These are phyloP conservation scores for Candida glaebosa DNA, from an alignment of 805 yeast species.

Conservation along the genomic window DNA sequence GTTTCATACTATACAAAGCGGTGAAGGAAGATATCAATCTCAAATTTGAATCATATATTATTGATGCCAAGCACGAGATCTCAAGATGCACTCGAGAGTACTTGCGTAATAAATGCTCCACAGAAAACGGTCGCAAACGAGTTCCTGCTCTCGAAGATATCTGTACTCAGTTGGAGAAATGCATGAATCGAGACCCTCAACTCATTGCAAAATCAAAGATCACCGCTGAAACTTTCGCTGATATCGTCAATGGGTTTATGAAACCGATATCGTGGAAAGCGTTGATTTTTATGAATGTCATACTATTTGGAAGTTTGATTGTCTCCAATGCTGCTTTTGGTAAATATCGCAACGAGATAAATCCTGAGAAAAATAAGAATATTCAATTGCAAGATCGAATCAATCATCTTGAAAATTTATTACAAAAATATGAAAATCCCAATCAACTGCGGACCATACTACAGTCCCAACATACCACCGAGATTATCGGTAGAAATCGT, in stretches of 20 bases:
- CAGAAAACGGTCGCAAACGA: conserved; percentile 39
- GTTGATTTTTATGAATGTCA: conserved; percentile 43
- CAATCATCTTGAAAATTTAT: conserved; percentile 3
- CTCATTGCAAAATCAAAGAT: conserved; percentile 63
- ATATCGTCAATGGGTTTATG: conserved; percentile 72
- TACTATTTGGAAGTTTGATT: conserved; percentile 50
- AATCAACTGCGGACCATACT: background rate
- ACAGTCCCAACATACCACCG: conserved; percentile 1
- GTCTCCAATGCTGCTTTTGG: conserved; percentile 52
- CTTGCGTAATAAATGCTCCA: conserved; percentile 66
- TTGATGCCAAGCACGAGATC: conserved; percentile 61
- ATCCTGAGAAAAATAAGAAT: conserved; percentile 9
- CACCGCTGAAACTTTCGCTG: conserved; percentile 81
- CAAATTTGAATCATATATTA: conserved; percentile 61
- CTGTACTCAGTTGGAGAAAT: conserved; percentile 74
- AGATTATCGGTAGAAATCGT: background rate
- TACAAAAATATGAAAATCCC: background rate
- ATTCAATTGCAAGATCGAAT: conserved; percentile 14
- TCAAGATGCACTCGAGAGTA: conserved; percentile 68
- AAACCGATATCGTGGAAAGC: conserved; percentile 71
- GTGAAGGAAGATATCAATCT: conserved; percentile 66
- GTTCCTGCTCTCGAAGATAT: conserved; percentile 72
- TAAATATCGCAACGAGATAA: conserved; percentile 15
- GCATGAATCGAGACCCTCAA: conserved; percentile 79
- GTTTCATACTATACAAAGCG: conserved; percentile 50